Evolutionary conservation across 2,329 filamentous ascomycete genomes (phyloP), one percentile per base, ranked within the genome.

Genomic region (Microdochium nivale): DNA sequence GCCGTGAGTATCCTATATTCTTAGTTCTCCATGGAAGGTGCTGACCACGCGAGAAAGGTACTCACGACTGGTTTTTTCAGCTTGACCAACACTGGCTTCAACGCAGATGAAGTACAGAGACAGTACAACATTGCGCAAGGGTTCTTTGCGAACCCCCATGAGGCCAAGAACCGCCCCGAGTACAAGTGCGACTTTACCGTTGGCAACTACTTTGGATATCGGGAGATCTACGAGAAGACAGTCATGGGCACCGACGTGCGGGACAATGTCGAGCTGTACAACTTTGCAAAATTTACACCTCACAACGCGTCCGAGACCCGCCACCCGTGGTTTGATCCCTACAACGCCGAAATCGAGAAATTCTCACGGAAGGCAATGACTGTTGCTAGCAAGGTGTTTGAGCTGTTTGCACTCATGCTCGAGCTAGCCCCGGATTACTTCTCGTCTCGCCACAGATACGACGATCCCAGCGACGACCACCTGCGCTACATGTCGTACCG

Each of bases 401-500:
- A 56, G 14, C 60, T 66, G 1, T 62, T 64, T 53, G 58, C 63
- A n/a, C 74, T 81, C 51, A 69, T 81, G 3, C 72, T 82, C 1
- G 72, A 81, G 58, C 66, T 83, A 0, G 74, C 76, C 0, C 73
- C 76, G 40, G 75, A 80, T 13, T 74, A 75, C 53, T 71, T 82
- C 44, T 70, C 76, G 19, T 70, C 70, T 7, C 69, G 73, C 47
- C 79, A 82, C 58, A 66, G 65, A 5, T 83, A 80, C 54, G 67
- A 76, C 2, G 65, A 71, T 30, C 67, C 72, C 16, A 74, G 74
- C 44, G 78, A 81, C 49, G 74, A 78, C 53, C 77, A 80, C 55
- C 67, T 80, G 13, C 74, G 79, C 8, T 80, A 79, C 61, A 80
- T 80, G 77, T 68, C 72, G 48, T 80, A 80, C 56, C 68, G 71